These are phyloP conservation scores for Cerrena zonata DNA, from an alignment of 1,284 basidiomycete species.

Conservation along the genomic window DNA sequence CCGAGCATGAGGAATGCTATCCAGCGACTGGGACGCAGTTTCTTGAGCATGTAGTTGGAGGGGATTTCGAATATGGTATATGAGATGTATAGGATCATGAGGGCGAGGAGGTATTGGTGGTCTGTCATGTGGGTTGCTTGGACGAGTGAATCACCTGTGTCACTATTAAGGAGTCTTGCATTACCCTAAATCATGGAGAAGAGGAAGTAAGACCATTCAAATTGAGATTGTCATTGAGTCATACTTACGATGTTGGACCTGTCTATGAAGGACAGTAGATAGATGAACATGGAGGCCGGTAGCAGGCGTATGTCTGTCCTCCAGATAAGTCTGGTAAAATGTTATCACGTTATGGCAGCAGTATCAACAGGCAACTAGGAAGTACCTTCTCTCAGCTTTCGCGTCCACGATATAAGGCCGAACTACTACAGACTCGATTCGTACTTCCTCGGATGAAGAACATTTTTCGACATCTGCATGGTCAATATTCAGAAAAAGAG, in stretches of 20 bases:
- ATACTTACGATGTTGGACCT: slow-evolving; percentile 32
- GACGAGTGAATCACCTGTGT: slow-evolving; percentile 28
- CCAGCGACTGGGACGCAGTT: slow-evolving; percentile 30
- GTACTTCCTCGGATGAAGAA: neutral
- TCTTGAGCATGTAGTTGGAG: slow-evolving; percentile 40
- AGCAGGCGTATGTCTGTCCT: slow-evolving; percentile 24
- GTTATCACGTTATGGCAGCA: no score
- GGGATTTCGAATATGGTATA: slow-evolving; percentile 36
- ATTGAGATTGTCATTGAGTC: no score
- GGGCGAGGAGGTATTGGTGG: slow-evolving; percentile 31
- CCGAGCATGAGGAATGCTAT: slow-evolving; percentile 35
- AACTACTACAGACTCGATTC: neutral
- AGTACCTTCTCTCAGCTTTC: neutral
- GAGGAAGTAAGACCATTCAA: no score
- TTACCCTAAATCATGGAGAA: no score
- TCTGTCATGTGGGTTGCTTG: slow-evolving; percentile 27
- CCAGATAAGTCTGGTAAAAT: no score
- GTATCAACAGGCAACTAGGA: no score
- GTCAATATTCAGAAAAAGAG: neutral
- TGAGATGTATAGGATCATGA: slow-evolving; percentile 35
- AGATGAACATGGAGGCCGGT: slow-evolving; percentile 29
- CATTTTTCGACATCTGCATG: neutral
- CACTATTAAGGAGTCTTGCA: slow-evolving; percentile 32
- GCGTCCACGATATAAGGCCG: neutral
- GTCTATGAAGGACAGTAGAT: slow-evolving; percentile 34